Base-by-base conservation (phyloP, 2,329 filamentous ascomycete genomes). In the Hymenotorrendiella dingleyae region DNA sequence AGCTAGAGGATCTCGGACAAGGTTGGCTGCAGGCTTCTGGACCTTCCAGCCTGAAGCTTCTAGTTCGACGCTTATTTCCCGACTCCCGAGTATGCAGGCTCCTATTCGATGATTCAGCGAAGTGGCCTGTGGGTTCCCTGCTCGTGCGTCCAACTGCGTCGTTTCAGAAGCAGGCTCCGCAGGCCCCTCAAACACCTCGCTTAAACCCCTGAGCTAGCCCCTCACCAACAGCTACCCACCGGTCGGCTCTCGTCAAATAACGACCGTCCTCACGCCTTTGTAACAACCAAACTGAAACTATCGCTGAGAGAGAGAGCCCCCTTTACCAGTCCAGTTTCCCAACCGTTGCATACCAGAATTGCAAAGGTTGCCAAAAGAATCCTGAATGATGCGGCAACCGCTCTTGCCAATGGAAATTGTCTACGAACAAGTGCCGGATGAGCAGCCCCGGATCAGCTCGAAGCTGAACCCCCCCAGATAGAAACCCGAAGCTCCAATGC, bases 271-370 rank as follows among this genome's bases (percentile, higher is more conserved):
- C 47, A 49, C 51, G 28, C 40, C 46, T 35, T 34, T 50, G 49
- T 37, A 34, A 46, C 45, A 29, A 36, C 48, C 49, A 52, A 49
- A 36, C 21, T 57, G 54, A 57, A 57, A 57, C 54, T 48, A 47
- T 53, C 38, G 35, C 40, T 41, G 47, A 30, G 20, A 40, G n/a
- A 33, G 21, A 24, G 19, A 27, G 17, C 28, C 36, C 36, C 20
- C 32, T n/a, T n/a, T 30, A 22, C 12, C 19, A 20, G 4, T 23
- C 41, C 41, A 36, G 23, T 21, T 44, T 44, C 23, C 34, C 34
- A 26, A 23, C 24, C 33, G 35, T 28, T 37, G 41, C 41, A 43
- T 38, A 34, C 29, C 41, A 39, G 35, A 35, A 43, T 43, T 43
- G 41, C 35, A 24, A 19, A 38, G n/a, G 23, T 21, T 27, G 40